Evolutionary conservation across 371 early-diverging fungal genomes (phyloP).

Genomic region (Umbelopsis sp.): DNA sequence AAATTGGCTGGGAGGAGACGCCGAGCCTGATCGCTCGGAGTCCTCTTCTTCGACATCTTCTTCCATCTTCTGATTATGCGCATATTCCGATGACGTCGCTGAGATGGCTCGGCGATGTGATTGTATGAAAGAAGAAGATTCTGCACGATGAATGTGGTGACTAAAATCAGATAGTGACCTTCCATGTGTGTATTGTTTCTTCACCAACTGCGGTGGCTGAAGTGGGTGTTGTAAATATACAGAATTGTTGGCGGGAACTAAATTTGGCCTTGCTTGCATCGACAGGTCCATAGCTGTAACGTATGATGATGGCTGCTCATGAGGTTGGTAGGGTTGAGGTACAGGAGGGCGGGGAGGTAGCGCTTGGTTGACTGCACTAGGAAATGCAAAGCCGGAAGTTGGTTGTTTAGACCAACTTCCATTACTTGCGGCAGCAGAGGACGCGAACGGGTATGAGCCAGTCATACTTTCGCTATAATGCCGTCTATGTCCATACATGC

Average conservation of each 20-base stretch:
- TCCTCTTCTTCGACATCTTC: slow-evolving; percentile 2
- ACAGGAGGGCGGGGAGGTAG: not conserved
- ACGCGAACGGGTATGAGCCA: not conserved
- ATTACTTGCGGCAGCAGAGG: not conserved
- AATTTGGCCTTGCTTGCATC: slow-evolving; percentile 16
- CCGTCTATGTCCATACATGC: slow-evolving; percentile 1
- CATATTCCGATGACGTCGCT: not conserved
- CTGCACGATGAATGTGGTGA: not conserved
- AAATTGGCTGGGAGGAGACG: slow-evolving; percentile 14
- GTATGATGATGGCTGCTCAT: not conserved
- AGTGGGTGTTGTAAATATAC: slow-evolving; percentile 3
- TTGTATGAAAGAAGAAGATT: slow-evolving; percentile 2
- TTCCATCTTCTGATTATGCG: not conserved
- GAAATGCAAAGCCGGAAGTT: not conserved
- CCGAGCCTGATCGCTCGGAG: slow-evolving; percentile 8
- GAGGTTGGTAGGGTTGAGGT: not conserved
- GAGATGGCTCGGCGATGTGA: slow-evolving; percentile 9
- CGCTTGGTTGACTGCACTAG: not conserved
- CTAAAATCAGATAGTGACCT: slow-evolving; percentile 6
- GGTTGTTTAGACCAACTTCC: not conserved
- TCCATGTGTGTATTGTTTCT: slow-evolving; percentile 5
- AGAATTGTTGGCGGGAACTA: not conserved
- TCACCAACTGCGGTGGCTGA: not conserved
- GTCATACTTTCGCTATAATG: slow-evolving; percentile 15
- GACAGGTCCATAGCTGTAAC: slow-evolving; percentile 1